Percentiles rank a stretch among this genome's conserved stretches.
Conservation (phyloP, 805 yeast genomes). For the Candida easanensis region DNA sequence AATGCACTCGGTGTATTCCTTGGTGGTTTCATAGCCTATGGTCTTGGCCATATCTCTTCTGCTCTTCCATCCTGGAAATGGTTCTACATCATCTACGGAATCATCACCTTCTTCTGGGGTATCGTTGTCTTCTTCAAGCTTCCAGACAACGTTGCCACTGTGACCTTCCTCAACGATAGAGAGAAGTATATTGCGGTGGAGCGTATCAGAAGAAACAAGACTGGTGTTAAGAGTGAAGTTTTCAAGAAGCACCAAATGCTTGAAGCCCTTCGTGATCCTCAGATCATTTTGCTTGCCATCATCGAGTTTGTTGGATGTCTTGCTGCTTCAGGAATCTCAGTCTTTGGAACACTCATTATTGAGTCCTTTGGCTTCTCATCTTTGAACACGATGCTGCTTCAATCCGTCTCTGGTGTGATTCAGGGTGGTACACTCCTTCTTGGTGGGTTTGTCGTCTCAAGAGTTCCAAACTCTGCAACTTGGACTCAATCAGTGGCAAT, state of each 20-base stretch:
- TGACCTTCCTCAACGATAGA: slow-evolving; percentile 33
- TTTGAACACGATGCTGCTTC: slow-evolving; percentile 5
- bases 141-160: slow-evolving; percentile 37
- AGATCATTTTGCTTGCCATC: slow-evolving; percentile 1
- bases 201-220: slow-evolving; percentile 14
- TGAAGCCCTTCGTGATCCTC: slow-evolving; percentile 9
- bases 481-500: slow-evolving; percentile 1
- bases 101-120: slow-evolving; percentile 35
- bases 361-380: slow-evolving; percentile 7
- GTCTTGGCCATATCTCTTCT: slow-evolving; percentile 24
- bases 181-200: slow-evolving; percentile 29
- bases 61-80: slow-evolving; percentile 27
- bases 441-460: slow-evolving; percentile 3
- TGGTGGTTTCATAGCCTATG: slow-evolving; percentile 28
- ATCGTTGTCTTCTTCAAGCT: slow-evolving; percentile 30
- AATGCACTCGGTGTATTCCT: slow-evolving; percentile 30
- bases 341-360: slow-evolving; percentile 5
- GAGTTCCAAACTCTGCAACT: slow-evolving; percentile 1
- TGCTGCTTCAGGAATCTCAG: slow-evolving; percentile 4
- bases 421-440: slow-evolving; percentile 1
- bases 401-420: slow-evolving; percentile 4
- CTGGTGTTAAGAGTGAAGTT: slow-evolving; percentile 3
- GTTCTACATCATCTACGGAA: slow-evolving; percentile 30
- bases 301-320: slow-evolving; percentile 2
- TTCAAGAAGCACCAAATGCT: slow-evolving; percentile 9